These are phyloP conservation scores for Fomitopsis schrenkii DNA, from an alignment of 1,284 basidiomycete species.

Conservation along the genomic window DNA sequence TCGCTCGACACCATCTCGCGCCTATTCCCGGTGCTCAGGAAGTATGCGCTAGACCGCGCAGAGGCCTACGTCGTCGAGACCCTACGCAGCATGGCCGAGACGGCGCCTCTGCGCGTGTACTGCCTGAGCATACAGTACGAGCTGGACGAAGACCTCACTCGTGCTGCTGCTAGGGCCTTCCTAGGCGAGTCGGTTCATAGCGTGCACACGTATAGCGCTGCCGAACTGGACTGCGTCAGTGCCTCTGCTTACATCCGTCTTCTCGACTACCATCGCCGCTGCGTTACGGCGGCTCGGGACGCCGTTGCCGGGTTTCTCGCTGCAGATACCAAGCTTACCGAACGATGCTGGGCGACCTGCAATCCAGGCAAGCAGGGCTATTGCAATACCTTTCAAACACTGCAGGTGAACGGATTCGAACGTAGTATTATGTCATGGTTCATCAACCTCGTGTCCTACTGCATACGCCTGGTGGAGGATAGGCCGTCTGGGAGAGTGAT, in stretches of 20 bases:
- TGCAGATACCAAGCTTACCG: neutral
- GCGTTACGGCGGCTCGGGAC: neutral
- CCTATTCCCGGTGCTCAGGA: slow-evolving; percentile 5
- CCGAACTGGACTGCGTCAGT: neutral
- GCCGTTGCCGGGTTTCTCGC: neutral
- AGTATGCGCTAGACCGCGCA: slow-evolving; percentile 9
- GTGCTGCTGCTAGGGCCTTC: neutral
- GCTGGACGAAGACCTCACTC: neutral
- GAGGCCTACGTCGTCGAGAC: neutral
- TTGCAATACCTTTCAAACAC: no score
- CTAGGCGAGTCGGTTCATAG: neutral
- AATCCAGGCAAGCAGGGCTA: no score
- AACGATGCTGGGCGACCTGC: neutral
- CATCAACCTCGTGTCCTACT: no score
- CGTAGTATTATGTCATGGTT: no score
- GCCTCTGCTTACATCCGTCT: neutral
- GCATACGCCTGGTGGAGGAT: no score
- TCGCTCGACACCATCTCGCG: neutral
- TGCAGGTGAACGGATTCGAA: no score
- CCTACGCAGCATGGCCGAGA: neutral
- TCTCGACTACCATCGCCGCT: neutral
- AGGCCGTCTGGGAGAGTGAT: no score
- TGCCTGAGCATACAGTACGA: neutral
- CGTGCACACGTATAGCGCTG: neutral
- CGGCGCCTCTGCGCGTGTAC: neutral